Base-by-base conservation (phyloP, 441 rosid species). In the Bocquillonia castaneifolia region DNA sequence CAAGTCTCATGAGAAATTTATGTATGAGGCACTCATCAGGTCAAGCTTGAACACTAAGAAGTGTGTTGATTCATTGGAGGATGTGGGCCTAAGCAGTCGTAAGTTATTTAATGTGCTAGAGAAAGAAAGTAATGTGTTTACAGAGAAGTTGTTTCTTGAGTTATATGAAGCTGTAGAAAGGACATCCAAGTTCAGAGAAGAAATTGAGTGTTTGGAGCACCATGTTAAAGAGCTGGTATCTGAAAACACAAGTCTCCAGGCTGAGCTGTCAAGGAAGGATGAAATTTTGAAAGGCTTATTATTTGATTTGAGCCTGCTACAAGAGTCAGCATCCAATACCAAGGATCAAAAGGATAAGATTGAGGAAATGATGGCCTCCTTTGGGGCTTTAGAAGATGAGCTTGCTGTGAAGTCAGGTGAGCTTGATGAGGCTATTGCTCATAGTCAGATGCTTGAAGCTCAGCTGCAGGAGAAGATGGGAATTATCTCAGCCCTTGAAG, bases 251-350 rank as follows among this genome's bases (percentile, higher is more conserved):
- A 77, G 47, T 74, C 91, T 92, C 72, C 87, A 73, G 66, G 81
- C 76, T 52, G 96, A 94, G 82, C 74, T 92, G 77, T 74, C 69
- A 63, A 89, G 98, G 84, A 94, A 92, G 78, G 93, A 94, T 68
- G 94, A 89, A 39, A 83, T 94, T 79, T 59, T 92, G 34, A 83
- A 83, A 63, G 99, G 98, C 56, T 76, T 94, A 70, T 80, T 80
- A 74, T 94, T 94, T 83, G 99, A 94, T 81, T 82, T 94, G 65
- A 87, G 96, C 80, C 79, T 92, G 70, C 72, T 94, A 76, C 99
- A 94, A 74, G 99, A 94, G 73, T 90, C 99, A 71, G 91, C 96
- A 63, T 92, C 98, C 60, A 85, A 71, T 68, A 76, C 85, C 26
- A 88, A 76, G 71, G 99, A 94, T 76, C 89, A 84, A 75, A 88